phyloP scores from a whole-genome alignment of 805 yeast species.

The Lipomyces starkeyi region DNA sequence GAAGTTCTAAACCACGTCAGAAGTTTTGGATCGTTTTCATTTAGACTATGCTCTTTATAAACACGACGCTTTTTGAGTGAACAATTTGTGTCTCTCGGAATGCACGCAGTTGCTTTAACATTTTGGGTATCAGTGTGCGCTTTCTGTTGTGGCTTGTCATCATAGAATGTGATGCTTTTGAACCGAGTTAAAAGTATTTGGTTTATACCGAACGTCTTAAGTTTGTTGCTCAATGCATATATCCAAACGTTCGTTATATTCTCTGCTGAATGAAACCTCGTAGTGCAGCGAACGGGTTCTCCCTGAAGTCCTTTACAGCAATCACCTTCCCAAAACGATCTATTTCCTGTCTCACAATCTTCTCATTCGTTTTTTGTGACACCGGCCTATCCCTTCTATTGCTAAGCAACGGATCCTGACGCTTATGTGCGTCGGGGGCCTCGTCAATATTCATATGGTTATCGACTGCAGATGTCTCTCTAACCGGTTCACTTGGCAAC shows the following conservation, averaged over 20 bases:
- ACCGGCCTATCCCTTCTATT: constrained; percentile 26
- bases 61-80: neutral
- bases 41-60: neutral
- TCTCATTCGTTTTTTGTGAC: constrained; percentile 42
- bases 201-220: neutral
- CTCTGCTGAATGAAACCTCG: constrained; percentile 59
- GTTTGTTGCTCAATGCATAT: neutral
- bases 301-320: constrained; percentile 59
- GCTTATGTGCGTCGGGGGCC: neutral
- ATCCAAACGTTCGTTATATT: constrained; percentile 13
- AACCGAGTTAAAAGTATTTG: neutral
- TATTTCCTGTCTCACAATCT: constrained; percentile 63
- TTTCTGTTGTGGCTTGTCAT: neutral
- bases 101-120: neutral
- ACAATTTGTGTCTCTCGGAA: neutral
- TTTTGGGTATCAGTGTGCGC: neutral
- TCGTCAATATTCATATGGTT: constrained; percentile 15
- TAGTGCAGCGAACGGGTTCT: constrained; percentile 68
- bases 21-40: neutral
- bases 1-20: neutral
- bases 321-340: constrained; percentile 64
- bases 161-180: neutral
- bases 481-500: constrained; percentile 10
- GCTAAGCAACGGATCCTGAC: constrained; percentile 7
- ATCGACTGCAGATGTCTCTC: constrained; percentile 11